Conservation (phyloP, 257 asterid species). For the Primulina eburnea region DNA sequence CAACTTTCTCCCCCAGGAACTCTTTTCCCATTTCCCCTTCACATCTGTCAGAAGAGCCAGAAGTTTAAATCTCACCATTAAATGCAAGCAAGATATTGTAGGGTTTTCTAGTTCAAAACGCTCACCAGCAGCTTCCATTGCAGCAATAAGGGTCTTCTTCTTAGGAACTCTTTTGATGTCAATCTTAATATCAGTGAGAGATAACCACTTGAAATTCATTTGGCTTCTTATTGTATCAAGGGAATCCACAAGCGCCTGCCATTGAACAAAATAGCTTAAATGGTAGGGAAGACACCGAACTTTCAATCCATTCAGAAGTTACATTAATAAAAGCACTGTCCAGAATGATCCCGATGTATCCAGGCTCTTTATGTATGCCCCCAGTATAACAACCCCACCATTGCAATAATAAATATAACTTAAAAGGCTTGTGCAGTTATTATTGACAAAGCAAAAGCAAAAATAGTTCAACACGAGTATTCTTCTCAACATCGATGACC, state of each 20-base stretch:
- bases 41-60: slow-evolving; percentile 19
- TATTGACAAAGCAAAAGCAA: no score
- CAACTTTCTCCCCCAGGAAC: slow-evolving; percentile 18
- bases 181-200: slow-evolving; percentile 28
- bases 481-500: background rate
- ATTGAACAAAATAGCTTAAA: no score
- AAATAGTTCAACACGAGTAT: background rate
- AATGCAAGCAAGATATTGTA: background rate
- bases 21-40: slow-evolving; percentile 33
- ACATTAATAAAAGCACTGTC: background rate
- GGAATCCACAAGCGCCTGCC: slow-evolving; percentile 30
- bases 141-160: slow-evolving; percentile 31
- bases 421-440: background rate
- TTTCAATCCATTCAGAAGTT: background rate
- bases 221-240: slow-evolving; percentile 32
- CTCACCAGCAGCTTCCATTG: slow-evolving; percentile 36
- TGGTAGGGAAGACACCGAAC: background rate
- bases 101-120: background rate
- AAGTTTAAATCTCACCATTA: no score
- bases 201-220: slow-evolving; percentile 30
- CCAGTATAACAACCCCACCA: background rate
- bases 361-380: background rate
- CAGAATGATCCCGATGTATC: background rate
- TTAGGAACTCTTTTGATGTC: slow-evolving; percentile 26
- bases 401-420: background rate